phyloP scores from a whole-genome alignment of 371 early-diverging fungal species.

The Actinomucor elegans region DNA sequence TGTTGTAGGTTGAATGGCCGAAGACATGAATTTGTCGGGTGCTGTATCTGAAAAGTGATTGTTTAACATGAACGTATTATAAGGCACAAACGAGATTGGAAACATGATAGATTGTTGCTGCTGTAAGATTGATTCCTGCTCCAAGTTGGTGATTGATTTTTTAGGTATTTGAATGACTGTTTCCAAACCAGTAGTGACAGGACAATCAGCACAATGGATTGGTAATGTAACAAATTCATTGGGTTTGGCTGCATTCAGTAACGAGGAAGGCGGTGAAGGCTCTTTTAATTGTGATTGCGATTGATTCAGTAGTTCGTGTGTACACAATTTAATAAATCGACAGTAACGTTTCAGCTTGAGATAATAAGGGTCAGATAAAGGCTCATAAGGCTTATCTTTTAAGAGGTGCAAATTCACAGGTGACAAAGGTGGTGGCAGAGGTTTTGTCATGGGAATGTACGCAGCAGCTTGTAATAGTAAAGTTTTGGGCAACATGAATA shows the following conservation, averaged over 20 bases:
- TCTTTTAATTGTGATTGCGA: neutral
- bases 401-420: neutral
- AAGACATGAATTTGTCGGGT: slow-evolving; percentile 1
- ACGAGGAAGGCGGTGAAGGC: slow-evolving; percentile 2
- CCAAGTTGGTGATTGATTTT: neutral
- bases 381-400: slow-evolving; percentile 4
- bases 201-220: slow-evolving; percentile 14
- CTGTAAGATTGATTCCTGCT: too few relatives aligned
- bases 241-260: neutral
- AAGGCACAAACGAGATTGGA: slow-evolving; percentile 4
- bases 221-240: neutral
- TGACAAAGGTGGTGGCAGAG: slow-evolving; percentile 17
- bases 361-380: neutral
- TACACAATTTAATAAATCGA: slow-evolving; percentile 11
- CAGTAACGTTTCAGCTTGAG: slow-evolving; percentile 14
- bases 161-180: neutral
- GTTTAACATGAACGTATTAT: neutral
- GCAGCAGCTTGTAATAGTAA: slow-evolving; percentile 37
- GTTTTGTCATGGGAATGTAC: slow-evolving; percentile 36
- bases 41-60: neutral
- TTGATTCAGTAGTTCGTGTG: slow-evolving; percentile 14
- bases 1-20: slow-evolving; percentile 7
- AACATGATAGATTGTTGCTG: slow-evolving; percentile 11
- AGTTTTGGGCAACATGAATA: slow-evolving; percentile 38
- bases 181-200: neutral